Evolutionary conservation across 2,329 filamentous ascomycete species (phyloP), one percentile per base, ranked within the genome.

Genomic region (Colletotrichum sp.): DNA sequence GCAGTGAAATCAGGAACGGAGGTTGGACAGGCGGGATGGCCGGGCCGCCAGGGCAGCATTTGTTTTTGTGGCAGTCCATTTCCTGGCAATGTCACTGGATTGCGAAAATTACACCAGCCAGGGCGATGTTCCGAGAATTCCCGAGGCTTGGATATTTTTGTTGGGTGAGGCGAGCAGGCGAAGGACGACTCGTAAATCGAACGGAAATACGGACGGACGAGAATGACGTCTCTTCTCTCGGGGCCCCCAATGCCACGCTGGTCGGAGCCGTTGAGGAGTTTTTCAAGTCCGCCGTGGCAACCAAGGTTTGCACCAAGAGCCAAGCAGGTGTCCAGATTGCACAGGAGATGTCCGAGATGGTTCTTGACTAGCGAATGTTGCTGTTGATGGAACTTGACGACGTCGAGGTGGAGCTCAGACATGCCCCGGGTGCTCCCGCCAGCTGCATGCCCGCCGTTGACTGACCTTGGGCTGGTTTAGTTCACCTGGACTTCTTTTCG

Each of bases 201-300:
- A 75, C 69, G 73, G 73, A 75, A 65, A 68, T 65, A 75, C 34
- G 72, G 48, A 24, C 61, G 61, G 38, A 70, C 67, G 57, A 63
- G 67, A 26, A 65, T 71, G 48, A 74, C 61, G 67, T 71, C 36
- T n/a, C 13, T 8, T 34, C 8, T 57, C 16, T 60, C 30, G 38
- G 18, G 32, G 64, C 12, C 43, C n/a, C 34, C n/a, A 18, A 61
- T 16, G 21, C 26, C 18, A 52, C 55, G 18, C 55, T 48, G 67
- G 15, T 6, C 18, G n/a, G 52, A 34, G 67, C 16, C 21, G 32
- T 10, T 9, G 34, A 63, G 57, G 16, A 63, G 26, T 67, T 67
- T 36, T 67, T 67, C 34, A 26, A 34, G 30, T 57, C 65, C 43
- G 65, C 48, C 65, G 30, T 57, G 65, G 65, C 43, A 67, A 67